Conservation (phyloP, 225 moss, liverwort and hornwort species). For the Bryum argenteum region DNA sequence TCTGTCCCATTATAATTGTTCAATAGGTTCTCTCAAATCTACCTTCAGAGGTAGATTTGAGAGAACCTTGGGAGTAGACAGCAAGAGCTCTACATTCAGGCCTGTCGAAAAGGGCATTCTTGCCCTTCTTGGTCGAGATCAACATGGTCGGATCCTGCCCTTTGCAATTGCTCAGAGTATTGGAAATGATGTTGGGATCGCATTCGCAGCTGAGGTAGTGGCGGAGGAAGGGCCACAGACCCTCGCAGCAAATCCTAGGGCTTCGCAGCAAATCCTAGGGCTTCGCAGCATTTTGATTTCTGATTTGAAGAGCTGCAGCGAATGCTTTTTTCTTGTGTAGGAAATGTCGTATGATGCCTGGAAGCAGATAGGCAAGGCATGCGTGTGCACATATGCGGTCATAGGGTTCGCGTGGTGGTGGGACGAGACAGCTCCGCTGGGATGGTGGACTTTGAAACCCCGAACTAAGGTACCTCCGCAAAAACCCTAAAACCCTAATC, state of each 20-base stretch:
- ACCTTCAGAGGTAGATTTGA: no score
- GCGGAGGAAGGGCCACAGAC: background rate
- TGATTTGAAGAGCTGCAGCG: background rate
- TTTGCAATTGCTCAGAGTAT: no score
- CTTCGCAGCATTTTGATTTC: background rate
- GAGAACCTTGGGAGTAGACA: no score
- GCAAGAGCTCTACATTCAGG: no score
- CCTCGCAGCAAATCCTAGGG: constrained; percentile 1
- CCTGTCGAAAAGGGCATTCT: no score
- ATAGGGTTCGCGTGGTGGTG: constrained; percentile 86
- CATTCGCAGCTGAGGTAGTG: no score
- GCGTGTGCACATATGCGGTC: constrained; percentile 59
- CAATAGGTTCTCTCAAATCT: no score
- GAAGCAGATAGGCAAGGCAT: constrained; percentile 74
- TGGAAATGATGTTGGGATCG: no score
- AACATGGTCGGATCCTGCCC: no score
- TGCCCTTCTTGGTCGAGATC: no score
- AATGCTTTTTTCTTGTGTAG: background rate
- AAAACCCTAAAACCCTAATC: background rate
- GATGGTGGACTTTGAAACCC: constrained; percentile 95
- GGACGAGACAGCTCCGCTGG: constrained; percentile 80
- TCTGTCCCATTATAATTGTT: no score
- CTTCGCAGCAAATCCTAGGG: background rate
- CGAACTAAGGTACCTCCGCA: constrained; percentile 62
- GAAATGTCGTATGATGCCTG: constrained; percentile 58